Conservation (phyloP, 2,329 filamentous ascomycete genomes). For the Fusarium verrucosum region DNA sequence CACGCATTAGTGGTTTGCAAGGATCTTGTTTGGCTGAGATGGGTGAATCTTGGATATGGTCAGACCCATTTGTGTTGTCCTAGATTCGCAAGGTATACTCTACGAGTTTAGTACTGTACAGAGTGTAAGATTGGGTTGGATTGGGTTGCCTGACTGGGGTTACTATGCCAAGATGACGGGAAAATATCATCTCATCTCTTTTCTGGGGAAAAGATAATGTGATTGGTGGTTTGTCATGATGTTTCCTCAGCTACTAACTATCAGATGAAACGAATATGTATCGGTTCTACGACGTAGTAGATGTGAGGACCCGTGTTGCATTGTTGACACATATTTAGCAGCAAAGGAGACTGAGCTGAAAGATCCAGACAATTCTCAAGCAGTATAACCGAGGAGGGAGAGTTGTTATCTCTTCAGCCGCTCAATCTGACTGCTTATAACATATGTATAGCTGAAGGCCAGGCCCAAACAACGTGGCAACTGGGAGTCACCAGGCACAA, state of each 20-base stretch:
- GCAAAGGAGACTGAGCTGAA: no score
- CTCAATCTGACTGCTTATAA: neutral
- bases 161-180: neutral
- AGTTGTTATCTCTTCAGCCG: neutral
- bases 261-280: neutral
- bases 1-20: conserved; percentile 13
- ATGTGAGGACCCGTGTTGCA: neutral
- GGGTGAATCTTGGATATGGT: neutral
- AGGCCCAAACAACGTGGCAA: conserved; percentile 4
- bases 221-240: neutral
- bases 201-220: neutral
- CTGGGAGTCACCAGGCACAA: neutral
- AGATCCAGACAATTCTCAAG: neutral
- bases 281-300: no score
- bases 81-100: neutral
- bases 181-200: neutral
- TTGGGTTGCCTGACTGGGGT: neutral
- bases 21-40: neutral
- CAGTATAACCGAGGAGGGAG: neutral
- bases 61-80: neutral
- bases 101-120: neutral
- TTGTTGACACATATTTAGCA: neutral
- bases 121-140: no score
- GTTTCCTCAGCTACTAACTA: neutral
- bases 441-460: neutral